These are phyloP conservation scores for Ilyonectria mors-panacis DNA, from an alignment of 2,329 filamentous ascomycete species.

Conservation along the genomic window DNA sequence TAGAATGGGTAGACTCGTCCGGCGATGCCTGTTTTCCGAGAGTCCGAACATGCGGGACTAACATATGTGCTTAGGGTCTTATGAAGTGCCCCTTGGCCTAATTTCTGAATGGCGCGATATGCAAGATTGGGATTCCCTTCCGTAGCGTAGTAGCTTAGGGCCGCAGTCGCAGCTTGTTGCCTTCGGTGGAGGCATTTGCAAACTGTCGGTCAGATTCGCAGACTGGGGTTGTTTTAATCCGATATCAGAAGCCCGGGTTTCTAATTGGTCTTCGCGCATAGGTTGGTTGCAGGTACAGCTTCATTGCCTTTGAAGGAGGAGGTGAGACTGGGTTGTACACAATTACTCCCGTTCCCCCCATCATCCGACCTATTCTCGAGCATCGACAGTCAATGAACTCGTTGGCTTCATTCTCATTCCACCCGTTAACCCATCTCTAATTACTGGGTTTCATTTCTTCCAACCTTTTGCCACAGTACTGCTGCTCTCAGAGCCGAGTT, in stretches of 20 bases:
- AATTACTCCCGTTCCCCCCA: background rate
- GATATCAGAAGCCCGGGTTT: too few relatives aligned
- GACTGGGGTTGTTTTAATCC: too few relatives aligned
- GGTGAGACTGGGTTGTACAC: background rate
- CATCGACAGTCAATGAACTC: background rate
- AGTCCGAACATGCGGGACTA: background rate
- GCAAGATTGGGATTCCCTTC: background rate
- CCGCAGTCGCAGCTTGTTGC: background rate
- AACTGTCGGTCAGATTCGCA: too few relatives aligned
- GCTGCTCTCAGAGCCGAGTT: background rate
- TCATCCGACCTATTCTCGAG: background rate
- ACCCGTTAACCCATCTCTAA: background rate
- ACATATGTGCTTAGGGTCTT: background rate
- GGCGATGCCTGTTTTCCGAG: background rate
- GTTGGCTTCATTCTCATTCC: background rate
- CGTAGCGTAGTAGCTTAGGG: background rate
- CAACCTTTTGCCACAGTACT: background rate
- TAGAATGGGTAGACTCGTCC: background rate
- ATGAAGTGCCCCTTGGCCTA: background rate
- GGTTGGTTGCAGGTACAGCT: background rate
- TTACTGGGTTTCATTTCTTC: background rate
- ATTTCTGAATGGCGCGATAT: background rate
- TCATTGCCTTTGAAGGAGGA: background rate
- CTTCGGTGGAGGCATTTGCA: too few relatives aligned
- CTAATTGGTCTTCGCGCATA: too few relatives aligned